Evolutionary conservation across 2,329 filamentous ascomycete genomes (phyloP).

Genomic region (Rhynchosporium graminicola): DNA sequence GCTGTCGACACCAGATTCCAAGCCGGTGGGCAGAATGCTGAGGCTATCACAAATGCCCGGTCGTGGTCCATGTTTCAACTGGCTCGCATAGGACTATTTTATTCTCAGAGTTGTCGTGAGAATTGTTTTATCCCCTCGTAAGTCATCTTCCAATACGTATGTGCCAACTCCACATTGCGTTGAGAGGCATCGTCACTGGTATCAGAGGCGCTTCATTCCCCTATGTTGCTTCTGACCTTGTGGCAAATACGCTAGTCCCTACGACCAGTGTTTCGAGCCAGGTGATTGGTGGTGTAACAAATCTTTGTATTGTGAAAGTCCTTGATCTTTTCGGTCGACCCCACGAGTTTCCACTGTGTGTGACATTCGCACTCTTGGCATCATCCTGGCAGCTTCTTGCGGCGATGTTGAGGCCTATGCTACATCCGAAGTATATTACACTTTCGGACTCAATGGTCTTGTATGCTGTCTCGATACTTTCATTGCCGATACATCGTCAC

Average conservation of each 20-base stretch:
- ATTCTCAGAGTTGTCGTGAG: neutral
- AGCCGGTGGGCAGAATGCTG: conserved; percentile 14
- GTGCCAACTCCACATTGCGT: too few relatives aligned
- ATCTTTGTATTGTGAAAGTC: conserved; percentile 20
- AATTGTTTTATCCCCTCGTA: too few relatives aligned
- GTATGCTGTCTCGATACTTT: conserved; percentile 56
- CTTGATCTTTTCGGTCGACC: conserved; percentile 50
- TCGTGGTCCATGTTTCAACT: conserved; percentile 16
- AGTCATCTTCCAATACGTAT: too few relatives aligned
- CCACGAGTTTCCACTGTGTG: conserved; percentile 46
- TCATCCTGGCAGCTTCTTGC: conserved; percentile 66
- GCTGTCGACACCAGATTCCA: conserved; percentile 19
- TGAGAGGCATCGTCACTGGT: conserved; percentile 16
- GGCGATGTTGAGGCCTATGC: conserved; percentile 60
- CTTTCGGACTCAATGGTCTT: conserved; percentile 49
- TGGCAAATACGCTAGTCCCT: conserved; percentile 16
- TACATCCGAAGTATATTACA: conserved; percentile 61
- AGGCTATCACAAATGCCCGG: conserved; percentile 22
- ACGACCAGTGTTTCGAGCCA: conserved; percentile 19
- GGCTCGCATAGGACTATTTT: conserved; percentile 16
- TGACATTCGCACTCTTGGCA: conserved; percentile 42
- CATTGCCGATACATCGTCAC: conserved; percentile 67
- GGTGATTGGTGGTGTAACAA: conserved; percentile 20
- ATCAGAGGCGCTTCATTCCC: conserved; percentile 22
- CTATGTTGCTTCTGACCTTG: conserved; percentile 21